Evolutionary conservation across 2,329 filamentous ascomycete species (phyloP), one percentile per base, ranked within the genome.

Genomic region (Simplicillium sp.): DNA sequence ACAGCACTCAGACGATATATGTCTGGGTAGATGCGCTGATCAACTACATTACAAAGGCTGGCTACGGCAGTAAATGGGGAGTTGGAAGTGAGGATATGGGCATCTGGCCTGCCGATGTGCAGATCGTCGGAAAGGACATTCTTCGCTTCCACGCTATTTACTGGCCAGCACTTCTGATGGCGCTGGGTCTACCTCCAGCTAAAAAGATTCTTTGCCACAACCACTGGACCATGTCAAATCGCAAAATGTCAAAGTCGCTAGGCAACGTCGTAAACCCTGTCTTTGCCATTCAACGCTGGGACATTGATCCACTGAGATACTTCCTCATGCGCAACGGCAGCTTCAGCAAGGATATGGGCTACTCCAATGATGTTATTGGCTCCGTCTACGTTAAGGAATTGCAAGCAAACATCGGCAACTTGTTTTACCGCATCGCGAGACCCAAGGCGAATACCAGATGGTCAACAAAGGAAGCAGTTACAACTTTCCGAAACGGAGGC

Each of bases 1-100:
- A 98, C 53, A 67, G 75, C 0, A 77, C 69, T 14, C 92, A 97
- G 61, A 97, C 89, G 3, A 90, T 98, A 43, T 98, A 98, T 55
- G 94, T 98, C 28, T 98, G 92, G 92, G 75, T 98, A 0, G 94
- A 98, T 62, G 92, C 92, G 1, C 75, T 98, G 25, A 74, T 97
- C 53, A 98, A 96, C 61, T 98, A 98, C 58, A 65, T 92, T 39
- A 95, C 89, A 13, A 87, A 82, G 47, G 77, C 87, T 2, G 88
- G 90, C 12, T 97, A 94, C 56, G 59, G 60, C 9, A 54, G 51
- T 32, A 52, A 53, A 16, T 87, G 83, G 78, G 64, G 78, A 1
- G 81, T 84, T 0, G 79, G 79, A 2, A 65, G 72, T 4, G 77
- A 84, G 44, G 59, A 68, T 12, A 66, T 65, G 15, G 73, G 74